These are phyloP conservation scores for Vitrella brassicaformis DNA, from an alignment of 73 alveolate species.

Conservation along the genomic window DNA sequence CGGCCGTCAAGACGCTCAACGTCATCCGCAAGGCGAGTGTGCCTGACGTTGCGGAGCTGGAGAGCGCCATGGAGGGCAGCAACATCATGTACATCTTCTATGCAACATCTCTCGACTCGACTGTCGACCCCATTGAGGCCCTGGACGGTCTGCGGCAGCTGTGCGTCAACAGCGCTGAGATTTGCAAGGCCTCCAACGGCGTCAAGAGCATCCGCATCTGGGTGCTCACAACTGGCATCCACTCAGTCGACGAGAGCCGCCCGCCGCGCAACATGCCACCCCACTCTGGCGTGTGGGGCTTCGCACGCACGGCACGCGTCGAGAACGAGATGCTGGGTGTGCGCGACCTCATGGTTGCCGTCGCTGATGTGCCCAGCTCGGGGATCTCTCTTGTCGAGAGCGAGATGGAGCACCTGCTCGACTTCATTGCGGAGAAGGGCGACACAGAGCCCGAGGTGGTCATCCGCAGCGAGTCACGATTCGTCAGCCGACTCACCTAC, in stretches of 20 bases:
- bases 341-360: no score
- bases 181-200: no score
- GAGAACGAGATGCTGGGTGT: constrained; percentile 5
- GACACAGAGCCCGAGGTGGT: not conserved
- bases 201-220: no score
- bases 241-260: no score
- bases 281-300: constrained; percentile 33
- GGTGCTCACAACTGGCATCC: no score
- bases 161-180: not conserved
- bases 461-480: not conserved
- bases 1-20: no score
- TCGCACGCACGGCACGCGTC: constrained; percentile 31
- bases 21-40: no score
- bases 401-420: no score
- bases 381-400: no score
- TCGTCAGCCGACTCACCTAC: not conserved
- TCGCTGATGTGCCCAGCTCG: no score
- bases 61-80: not conserved
- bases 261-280: not conserved
- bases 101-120: not conserved
- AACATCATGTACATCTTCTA: no score
- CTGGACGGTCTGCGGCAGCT: not conserved
- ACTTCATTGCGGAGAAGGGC: no score
- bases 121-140: not conserved
- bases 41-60: not conserved